phyloP scores from a whole-genome alignment of 495 filamentous ascomycete genomes.

The Neurospora africana region DNA sequence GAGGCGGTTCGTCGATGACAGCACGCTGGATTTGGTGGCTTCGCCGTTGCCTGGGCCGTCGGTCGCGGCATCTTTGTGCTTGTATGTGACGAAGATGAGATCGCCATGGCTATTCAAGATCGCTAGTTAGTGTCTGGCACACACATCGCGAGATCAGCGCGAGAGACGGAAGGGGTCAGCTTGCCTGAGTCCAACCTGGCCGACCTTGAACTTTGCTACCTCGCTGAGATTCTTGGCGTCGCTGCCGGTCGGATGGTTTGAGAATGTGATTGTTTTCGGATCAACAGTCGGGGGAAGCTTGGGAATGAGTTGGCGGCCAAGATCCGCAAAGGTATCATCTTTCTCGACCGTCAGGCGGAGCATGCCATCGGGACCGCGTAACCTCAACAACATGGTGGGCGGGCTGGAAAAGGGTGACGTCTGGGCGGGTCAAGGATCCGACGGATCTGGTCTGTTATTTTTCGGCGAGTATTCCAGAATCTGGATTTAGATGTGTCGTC shows the following conservation, averaged over 20 bases:
- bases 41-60: constrained; percentile 23
- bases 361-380: constrained; percentile 61
- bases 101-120: constrained; percentile 63
- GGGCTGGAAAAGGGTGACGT: background rate
- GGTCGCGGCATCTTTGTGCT: constrained; percentile 29
- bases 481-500: background rate
- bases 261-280: constrained; percentile 63
- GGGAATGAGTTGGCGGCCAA: constrained; percentile 39
- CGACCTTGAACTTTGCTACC: constrained; percentile 56
- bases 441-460: background rate
- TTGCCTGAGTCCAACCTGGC: constrained; percentile 62
- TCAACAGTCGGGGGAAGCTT: constrained; percentile 50
- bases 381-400: constrained; percentile 53
- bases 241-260: constrained; percentile 65
- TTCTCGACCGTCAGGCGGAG: constrained; percentile 55
- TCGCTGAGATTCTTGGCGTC: constrained; percentile 60
- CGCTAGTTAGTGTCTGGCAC: constrained; percentile 8
- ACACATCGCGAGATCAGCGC: background rate
- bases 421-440: background rate
- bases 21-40: constrained; percentile 29
- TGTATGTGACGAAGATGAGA: constrained; percentile 75
- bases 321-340: constrained; percentile 39
- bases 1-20: constrained; percentile 47
- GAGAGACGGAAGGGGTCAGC: constrained; percentile 3
- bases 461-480: background rate